A percentile compares a stretch with the other conserved stretches of the same genome.
These are phyloP conservation scores for Saprolegnia parasitica DNA, from an alignment of 352 stramenopile species.

Conservation along the genomic window DNA sequence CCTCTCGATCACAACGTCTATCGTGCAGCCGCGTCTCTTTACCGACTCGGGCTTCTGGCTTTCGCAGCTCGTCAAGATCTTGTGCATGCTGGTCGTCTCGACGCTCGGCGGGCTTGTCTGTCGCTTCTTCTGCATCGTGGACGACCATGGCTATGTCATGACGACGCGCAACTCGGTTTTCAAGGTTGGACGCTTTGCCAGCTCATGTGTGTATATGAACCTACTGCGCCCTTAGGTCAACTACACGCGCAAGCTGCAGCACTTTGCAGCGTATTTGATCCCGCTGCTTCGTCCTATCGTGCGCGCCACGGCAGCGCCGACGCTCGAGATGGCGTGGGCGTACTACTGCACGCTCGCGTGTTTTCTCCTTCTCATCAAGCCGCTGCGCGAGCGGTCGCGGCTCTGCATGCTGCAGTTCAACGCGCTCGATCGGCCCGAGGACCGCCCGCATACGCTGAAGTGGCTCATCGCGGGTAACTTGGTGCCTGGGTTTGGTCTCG, in stretches of 20 bases:
- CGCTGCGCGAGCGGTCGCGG: constrained; percentile 64
- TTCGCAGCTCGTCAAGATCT: constrained; percentile 63
- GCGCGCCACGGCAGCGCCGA: constrained; percentile 31
- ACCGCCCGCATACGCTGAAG: constrained; percentile 78
- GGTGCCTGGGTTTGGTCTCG: constrained; percentile 29
- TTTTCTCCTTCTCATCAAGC: constrained; percentile 80
- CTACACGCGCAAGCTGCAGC: constrained; percentile 83
- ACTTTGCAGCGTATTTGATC: constrained; percentile 78
- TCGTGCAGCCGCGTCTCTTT: constrained; percentile 59
- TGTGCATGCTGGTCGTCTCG: constrained; percentile 75
- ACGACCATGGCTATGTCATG: constrained; percentile 78
- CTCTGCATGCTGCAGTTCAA: constrained; percentile 89
- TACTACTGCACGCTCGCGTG: constrained; percentile 74
- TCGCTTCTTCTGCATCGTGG: constrained; percentile 71
- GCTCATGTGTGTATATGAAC: background rate
- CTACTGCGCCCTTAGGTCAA: constrained; percentile 41
- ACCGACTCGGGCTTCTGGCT: constrained; percentile 52
- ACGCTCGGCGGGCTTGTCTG: constrained; percentile 69
- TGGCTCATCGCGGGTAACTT: constrained; percentile 53
- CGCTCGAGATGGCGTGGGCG: constrained; percentile 65
- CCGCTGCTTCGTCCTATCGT: constrained; percentile 58
- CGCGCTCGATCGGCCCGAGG: constrained; percentile 73
- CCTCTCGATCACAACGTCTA: constrained; percentile 53
- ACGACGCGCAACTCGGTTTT: constrained; percentile 76
- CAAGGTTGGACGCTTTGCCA: constrained; percentile 35